These are phyloP conservation scores for Saccharomycopsis malanga DNA, from an alignment of 805 yeast genomes.

Conservation along the genomic window DNA sequence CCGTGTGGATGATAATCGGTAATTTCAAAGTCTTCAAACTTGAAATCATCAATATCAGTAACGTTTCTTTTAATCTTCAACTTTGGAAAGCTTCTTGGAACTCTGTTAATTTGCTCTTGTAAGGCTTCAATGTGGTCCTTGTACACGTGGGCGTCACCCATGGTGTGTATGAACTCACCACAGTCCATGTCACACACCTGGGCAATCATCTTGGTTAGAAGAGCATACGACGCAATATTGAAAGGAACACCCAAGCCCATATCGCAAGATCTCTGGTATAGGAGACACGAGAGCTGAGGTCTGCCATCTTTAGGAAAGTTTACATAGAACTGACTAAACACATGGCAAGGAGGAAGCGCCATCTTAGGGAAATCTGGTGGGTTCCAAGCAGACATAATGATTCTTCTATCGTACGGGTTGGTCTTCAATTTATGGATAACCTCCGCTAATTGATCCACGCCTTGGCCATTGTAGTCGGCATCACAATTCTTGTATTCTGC, in stretches of 20 bases:
- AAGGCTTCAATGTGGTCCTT: slow-evolving; percentile 90
- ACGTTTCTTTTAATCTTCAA: slow-evolving; percentile 63
- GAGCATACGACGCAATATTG: slow-evolving; percentile 93
- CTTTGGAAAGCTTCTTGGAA: slow-evolving; percentile 76
- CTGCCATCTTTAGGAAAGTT: slow-evolving; percentile 57
- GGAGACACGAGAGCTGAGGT: slow-evolving; percentile 75
- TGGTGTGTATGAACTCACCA: slow-evolving; percentile 89
- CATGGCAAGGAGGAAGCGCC: slow-evolving; percentile 99
- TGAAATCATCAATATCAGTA: slow-evolving; percentile 75
- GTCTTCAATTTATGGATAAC: slow-evolving; percentile 73
- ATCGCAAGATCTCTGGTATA: slow-evolving; percentile 97
- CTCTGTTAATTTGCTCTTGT: slow-evolving; percentile 66
- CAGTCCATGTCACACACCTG: slow-evolving; percentile 91
- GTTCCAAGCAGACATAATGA: slow-evolving; percentile 96
- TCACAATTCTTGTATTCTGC: slow-evolving; percentile 86
- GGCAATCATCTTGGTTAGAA: slow-evolving; percentile 91
- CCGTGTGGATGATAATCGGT: slow-evolving; percentile 73
- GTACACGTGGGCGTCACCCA: slow-evolving; percentile 97
- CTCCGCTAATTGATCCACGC: slow-evolving; percentile 82
- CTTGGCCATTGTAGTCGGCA: slow-evolving; percentile 78
- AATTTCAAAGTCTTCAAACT: slow-evolving; percentile 81
- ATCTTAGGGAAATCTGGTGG: slow-evolving; percentile 89
- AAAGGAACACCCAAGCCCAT: slow-evolving; percentile 99
- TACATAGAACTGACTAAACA: slow-evolving; percentile 91
- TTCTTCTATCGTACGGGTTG: slow-evolving; percentile 91